phyloP scores from a whole-genome alignment of 768 basidiomycete genomes.

The Agrocybe chaxingu region DNA sequence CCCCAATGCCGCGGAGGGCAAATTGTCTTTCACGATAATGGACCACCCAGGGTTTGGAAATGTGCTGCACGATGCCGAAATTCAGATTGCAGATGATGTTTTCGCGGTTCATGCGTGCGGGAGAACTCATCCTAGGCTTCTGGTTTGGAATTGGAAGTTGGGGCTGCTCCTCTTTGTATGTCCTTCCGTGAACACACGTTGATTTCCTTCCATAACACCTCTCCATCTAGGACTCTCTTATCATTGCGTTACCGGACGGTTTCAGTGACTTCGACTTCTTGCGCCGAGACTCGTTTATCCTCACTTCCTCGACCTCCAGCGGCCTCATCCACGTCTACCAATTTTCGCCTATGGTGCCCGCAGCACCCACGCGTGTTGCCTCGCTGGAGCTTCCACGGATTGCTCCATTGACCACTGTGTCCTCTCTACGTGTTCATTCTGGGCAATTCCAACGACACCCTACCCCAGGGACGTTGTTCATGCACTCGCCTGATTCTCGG shows the following conservation, averaged over 20 bases:
- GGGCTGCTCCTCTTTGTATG: constrained; percentile 5
- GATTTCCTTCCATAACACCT: too few relatives aligned
- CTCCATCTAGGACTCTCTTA: neutral
- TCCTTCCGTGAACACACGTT: neutral
- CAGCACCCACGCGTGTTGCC: neutral
- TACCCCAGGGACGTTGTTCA: neutral
- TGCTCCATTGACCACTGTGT: neutral
- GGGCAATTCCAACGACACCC: constrained; percentile 1
- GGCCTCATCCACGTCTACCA: constrained; percentile 4
- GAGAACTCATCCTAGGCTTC: neutral
- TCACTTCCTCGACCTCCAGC: neutral
- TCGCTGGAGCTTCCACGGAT: constrained; percentile 1
- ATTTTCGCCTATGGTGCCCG: neutral
- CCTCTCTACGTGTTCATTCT: neutral
- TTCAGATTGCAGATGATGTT: constrained; percentile 4
- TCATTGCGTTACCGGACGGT: neutral
- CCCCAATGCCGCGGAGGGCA: neutral
- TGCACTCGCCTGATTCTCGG: neutral
- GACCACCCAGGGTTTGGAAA: neutral
- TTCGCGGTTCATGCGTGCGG: constrained; percentile 1
- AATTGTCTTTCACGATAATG: neutral
- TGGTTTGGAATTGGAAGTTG: constrained; percentile 9
- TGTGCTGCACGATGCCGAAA: neutral
- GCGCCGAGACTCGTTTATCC: neutral
- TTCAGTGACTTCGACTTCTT: neutral